These are phyloP conservation scores for Prototheca wickerhamii DNA, from an alignment of 163 green algal species.

Conservation along the genomic window DNA sequence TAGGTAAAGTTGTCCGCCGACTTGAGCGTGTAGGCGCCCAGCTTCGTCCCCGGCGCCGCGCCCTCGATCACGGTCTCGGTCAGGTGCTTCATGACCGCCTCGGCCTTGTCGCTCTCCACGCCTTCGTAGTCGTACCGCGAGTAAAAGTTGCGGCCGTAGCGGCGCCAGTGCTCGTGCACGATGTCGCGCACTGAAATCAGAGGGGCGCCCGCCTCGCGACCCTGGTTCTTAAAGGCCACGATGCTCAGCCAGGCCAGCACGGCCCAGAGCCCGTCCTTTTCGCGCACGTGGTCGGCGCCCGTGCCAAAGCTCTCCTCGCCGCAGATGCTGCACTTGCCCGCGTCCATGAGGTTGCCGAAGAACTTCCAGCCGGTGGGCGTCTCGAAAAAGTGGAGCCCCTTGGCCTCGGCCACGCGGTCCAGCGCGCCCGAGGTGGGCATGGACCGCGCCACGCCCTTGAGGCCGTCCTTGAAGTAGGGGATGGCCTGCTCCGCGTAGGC, in stretches of 20 bases:
- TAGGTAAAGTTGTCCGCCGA: conserved; percentile 95
- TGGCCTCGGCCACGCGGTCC: conserved; percentile 77
- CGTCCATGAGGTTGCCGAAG: conserved; percentile 99
- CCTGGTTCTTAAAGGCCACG: conserved; percentile 87
- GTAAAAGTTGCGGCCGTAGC: conserved; percentile 98
- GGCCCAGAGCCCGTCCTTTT: conserved; percentile 97
- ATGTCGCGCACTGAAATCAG: conserved; percentile 72
- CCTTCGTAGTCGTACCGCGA: conserved; percentile 96
- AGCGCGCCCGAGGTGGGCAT: conserved; percentile 94
- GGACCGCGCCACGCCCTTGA: conserved; percentile 94
- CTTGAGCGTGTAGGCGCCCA: conserved; percentile 57
- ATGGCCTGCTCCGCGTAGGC: conserved; percentile 89
- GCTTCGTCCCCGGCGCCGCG: not conserved
- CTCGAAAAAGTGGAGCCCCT: conserved; percentile 91
- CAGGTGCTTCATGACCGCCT: conserved; percentile 82
- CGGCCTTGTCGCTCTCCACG: conserved; percentile 63
- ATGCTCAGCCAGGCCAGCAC: conserved; percentile 97
- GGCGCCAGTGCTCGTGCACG: conserved; percentile 89
- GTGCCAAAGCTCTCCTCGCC: conserved; percentile 98
- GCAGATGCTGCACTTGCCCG: conserved; percentile 86
- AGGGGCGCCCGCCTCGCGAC: conserved; percentile 45
- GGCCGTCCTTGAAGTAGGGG: conserved; percentile 92
- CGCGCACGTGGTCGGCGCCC: conserved; percentile 82
- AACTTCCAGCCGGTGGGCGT: conserved; percentile 99
- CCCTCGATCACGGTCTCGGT: conserved; percentile 50